A percentile compares a stretch with the other conserved stretches of the same genome.
These are phyloP conservation scores for Zoysia japonica DNA, from an alignment of 176 grass and related monocot species.

Conservation along the genomic window DNA sequence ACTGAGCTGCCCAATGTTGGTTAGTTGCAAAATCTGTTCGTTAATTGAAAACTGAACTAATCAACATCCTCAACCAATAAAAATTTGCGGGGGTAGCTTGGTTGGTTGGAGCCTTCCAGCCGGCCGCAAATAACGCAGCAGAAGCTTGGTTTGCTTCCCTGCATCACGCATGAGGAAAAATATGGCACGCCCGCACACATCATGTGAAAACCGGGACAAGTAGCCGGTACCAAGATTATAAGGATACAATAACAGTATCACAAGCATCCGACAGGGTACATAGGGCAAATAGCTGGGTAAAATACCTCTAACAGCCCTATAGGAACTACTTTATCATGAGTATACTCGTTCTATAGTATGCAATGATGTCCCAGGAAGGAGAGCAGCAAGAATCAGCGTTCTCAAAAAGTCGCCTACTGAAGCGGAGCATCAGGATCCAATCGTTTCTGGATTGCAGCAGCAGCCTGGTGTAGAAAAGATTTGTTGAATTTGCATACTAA, in stretches of 20 bases:
- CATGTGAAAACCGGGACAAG: neutral
- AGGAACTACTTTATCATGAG: neutral
- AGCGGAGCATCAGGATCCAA: conserved; percentile 93
- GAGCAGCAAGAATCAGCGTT: neutral
- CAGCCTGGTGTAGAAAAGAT: conserved; percentile 58
- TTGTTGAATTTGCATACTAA: neutral
- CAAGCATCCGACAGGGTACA: too few relatives aligned
- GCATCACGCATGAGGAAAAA: neutral
- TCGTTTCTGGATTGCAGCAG: conserved; percentile 90
- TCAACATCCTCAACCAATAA: neutral
- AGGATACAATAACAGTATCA: neutral
- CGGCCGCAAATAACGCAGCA: neutral
- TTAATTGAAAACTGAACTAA: neutral
- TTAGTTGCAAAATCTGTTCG: too few relatives aligned
- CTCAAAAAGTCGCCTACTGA: conserved; percentile 32
- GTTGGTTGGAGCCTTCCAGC: neutral
- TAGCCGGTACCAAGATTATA: neutral
- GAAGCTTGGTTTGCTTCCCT: neutral
- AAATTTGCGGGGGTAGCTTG: neutral
- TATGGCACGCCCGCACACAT: neutral
- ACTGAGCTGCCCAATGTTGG: too few relatives aligned
- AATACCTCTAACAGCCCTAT: neutral
- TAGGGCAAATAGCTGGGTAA: neutral
- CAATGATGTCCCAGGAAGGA: neutral
- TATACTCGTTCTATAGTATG: conserved; percentile 3